A percentile compares a stretch with the other conserved stretches of the same genome.
phyloP scores from a whole-genome alignment of 495 filamentous ascomycete genomes.

The Aspergillus homomorphus region DNA sequence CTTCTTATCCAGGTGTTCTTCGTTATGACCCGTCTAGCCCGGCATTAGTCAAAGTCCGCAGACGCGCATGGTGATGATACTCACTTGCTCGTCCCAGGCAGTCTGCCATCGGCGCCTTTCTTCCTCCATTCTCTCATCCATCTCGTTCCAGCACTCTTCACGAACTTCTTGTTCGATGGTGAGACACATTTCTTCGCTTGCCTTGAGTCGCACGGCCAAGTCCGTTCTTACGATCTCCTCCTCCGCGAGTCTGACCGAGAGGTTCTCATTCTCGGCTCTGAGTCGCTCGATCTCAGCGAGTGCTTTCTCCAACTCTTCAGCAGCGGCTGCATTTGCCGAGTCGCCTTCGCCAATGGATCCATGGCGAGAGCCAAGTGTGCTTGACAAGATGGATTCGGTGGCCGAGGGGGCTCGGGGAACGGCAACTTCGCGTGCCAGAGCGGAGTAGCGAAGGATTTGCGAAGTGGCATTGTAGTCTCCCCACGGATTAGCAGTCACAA shows the following conservation, averaged over 20 bases:
- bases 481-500: conserved; percentile 89
- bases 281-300: conserved; percentile 71
- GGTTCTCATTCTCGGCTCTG: conserved; percentile 65
- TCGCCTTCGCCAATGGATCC: conserved; percentile 43
- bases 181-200: conserved; percentile 63
- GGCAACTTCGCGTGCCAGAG: conserved; percentile 87
- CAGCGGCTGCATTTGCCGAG: conserved; percentile 48
- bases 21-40: conserved; percentile 52
- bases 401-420: conserved; percentile 83
- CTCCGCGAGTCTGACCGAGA: conserved; percentile 56
- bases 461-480: conserved; percentile 96
- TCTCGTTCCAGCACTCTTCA: conserved; percentile 85
- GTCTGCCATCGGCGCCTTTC: conserved; percentile 76
- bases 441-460: conserved; percentile 93
- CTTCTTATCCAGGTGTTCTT: conserved; percentile 87
- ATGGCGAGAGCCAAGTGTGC: conserved; percentile 31
- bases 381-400: conserved; percentile 58
- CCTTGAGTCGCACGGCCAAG: conserved; percentile 50
- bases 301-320: conserved; percentile 73
- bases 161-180: conserved; percentile 80
- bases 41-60: conserved; percentile 16
- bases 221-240: conserved; percentile 58
- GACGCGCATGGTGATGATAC: conserved; percentile 11
- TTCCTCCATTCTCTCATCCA: conserved; percentile 70
- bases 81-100: conserved; percentile 69